These are phyloP conservation scores for Blastobotrys buckinghamii DNA, from an alignment of 1,139 yeast species.

Conservation along the genomic window DNA sequence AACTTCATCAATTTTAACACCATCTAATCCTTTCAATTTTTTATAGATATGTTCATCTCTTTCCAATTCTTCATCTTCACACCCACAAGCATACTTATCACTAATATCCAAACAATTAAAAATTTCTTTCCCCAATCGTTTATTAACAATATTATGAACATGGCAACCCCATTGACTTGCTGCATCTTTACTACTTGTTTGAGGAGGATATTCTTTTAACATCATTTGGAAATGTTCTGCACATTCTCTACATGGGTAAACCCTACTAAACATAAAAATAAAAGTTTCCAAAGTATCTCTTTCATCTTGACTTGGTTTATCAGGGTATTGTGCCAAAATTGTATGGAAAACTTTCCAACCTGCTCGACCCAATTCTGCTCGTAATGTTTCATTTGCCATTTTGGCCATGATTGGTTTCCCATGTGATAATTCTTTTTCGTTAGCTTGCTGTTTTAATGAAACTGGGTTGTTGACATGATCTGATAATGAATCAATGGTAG, in stretches of 20 bases:
- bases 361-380: constrained; percentile 76
- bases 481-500: constrained; percentile 19
- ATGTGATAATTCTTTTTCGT: constrained; percentile 8
- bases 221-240: constrained; percentile 81
- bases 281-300: constrained; percentile 53
- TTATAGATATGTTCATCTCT: constrained; percentile 18
- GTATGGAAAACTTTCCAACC: constrained; percentile 93
- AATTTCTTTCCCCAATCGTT: constrained; percentile 56
- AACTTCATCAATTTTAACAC: constrained; percentile 12
- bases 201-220: constrained; percentile 74
- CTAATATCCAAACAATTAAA: constrained; percentile 82
- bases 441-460: neutral
- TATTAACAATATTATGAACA: constrained; percentile 84
- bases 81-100: constrained; percentile 94
- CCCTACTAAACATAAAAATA: constrained; percentile 36
- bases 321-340: constrained; percentile 86
- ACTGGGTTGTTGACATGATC: constrained; percentile 1
- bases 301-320: constrained; percentile 60
- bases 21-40: constrained; percentile 7
- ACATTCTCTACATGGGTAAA: constrained; percentile 58
- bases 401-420: constrained; percentile 73
- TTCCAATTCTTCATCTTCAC: constrained; percentile 57
- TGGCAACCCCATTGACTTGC: constrained; percentile 98
- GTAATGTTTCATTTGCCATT: constrained; percentile 62
- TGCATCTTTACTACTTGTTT: constrained; percentile 62